Conservation (phyloP, 176 grass and related monocot genomes). For the Phoenix dactylifera region DNA sequence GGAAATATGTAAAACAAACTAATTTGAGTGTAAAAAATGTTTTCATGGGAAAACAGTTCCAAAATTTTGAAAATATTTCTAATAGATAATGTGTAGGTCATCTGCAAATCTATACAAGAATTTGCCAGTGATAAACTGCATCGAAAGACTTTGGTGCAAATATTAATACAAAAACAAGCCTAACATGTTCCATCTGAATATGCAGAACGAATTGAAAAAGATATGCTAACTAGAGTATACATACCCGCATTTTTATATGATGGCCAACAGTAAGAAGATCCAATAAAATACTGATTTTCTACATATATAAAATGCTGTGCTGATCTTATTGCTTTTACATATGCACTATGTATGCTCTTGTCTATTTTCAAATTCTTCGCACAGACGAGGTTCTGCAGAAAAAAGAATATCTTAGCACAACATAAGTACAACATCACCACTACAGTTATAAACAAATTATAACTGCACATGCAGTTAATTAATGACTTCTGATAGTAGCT, state of each 20-base stretch:
- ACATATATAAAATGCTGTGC: conserved; percentile 88
- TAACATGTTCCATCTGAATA: background rate
- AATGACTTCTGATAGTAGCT: too few relatives aligned
- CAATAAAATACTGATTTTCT: conserved; percentile 97
- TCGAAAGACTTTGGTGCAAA: too few relatives aligned
- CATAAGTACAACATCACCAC: too few relatives aligned
- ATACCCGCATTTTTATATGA: conserved; percentile 76
- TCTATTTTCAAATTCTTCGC: conserved; percentile 92
- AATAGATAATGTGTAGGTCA: too few relatives aligned
- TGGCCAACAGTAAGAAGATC: conserved; percentile 82
- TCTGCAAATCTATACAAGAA: too few relatives aligned
- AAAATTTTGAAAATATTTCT: too few relatives aligned
- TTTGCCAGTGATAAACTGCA: too few relatives aligned
- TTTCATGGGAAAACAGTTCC: too few relatives aligned
- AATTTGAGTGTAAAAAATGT: too few relatives aligned
- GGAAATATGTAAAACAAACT: too few relatives aligned
- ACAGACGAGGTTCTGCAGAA: conserved; percentile 69
- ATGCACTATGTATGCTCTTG: conserved; percentile 88
- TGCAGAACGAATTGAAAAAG: background rate
- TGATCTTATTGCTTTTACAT: conserved; percentile 83
- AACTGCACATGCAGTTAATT: background rate
- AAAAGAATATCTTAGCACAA: conserved; percentile 6
- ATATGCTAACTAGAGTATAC: background rate
- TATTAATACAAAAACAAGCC: too few relatives aligned
- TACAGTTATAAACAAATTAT: too few relatives aligned